phyloP scores from a whole-genome alignment of 352 stramenopile genomes.

The Phytophthora cactorum region DNA sequence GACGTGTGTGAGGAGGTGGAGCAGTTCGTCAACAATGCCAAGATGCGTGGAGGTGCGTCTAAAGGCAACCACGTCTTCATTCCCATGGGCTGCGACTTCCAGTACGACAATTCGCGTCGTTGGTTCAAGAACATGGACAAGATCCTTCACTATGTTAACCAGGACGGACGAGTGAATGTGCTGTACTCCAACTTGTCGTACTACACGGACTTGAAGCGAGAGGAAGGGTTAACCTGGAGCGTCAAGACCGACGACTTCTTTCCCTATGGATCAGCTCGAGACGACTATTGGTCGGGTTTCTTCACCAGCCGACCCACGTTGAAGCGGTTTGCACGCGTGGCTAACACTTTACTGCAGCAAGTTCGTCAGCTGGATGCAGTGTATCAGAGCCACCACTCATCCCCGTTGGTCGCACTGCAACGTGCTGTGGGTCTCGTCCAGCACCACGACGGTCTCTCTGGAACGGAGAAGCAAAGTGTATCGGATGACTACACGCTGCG shows the following conservation, averaged over 20 bases:
- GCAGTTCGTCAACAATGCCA: slow-evolving; percentile 80
- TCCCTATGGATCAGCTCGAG: slow-evolving; percentile 92
- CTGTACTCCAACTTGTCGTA: slow-evolving; percentile 97
- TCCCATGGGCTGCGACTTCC: slow-evolving; percentile 96
- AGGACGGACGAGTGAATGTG: slow-evolving; percentile 91
- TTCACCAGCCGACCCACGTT: slow-evolving; percentile 94
- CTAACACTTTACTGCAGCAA: slow-evolving; percentile 90
- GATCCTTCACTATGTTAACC: slow-evolving; percentile 95
- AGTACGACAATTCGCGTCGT: slow-evolving; percentile 87
- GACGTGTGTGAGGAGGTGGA: slow-evolving; percentile 90
- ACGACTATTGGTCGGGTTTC: slow-evolving; percentile 97
- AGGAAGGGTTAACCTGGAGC: slow-evolving; percentile 77
- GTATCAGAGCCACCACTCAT: slow-evolving; percentile 69
- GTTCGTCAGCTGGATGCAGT: slow-evolving; percentile 91
- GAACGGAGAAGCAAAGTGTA: slow-evolving; percentile 96
- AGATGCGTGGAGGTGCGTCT: slow-evolving; percentile 71
- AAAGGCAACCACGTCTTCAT: slow-evolving; percentile 89
- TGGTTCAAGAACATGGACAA: slow-evolving; percentile 98
- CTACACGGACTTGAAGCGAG: slow-evolving; percentile 95
- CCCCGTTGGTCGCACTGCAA: slow-evolving; percentile 70
- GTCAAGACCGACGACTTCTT: slow-evolving; percentile 98
- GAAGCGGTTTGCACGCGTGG: slow-evolving; percentile 93
- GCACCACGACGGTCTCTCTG: slow-evolving; percentile 96
- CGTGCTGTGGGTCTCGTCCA: slow-evolving; percentile 93
- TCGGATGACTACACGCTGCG: slow-evolving; percentile 95